Evolutionary conservation across 2,329 filamentous ascomycete genomes (phyloP).

Genomic region (Nothophoma quercina): DNA sequence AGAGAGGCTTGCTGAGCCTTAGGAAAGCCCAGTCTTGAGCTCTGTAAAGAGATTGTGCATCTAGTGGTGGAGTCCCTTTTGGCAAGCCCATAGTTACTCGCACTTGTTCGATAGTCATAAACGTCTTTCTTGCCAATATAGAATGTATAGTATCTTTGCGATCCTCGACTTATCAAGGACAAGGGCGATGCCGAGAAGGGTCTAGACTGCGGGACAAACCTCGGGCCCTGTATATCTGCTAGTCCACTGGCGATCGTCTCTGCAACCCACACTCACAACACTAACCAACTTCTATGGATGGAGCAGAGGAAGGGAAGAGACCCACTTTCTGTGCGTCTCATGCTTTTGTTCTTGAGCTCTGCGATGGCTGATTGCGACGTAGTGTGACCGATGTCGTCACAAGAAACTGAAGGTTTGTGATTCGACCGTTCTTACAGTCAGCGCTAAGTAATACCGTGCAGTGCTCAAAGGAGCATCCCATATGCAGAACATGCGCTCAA

Average conservation of each 20-base stretch:
- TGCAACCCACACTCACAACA: conserved; percentile 11
- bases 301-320: conserved; percentile 32
- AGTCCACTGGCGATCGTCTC: background rate
- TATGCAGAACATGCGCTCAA: conserved; percentile 29
- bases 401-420: conserved; percentile 32
- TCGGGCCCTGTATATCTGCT: background rate
- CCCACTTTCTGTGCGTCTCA: conserved; percentile 21
- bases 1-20: no score
- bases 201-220: conserved; percentile 2
- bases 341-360: background rate
- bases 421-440: background rate
- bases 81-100: no score
- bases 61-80: no score
- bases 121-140: no score
- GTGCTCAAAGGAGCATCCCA: conserved; percentile 36
- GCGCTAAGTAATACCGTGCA: conserved; percentile 9
- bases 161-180: background rate
- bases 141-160: no score
- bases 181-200: conserved; percentile 2
- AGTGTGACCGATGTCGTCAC: conserved; percentile 36
- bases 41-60: no score
- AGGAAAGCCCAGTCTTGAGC: no score
- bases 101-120: background rate
- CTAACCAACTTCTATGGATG: conserved; percentile 27
- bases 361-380: conserved; percentile 7